Evolutionary conservation across 768 basidiomycete species (phyloP), one percentile per base, ranked within the genome.

Genomic region (Hericium coralloides): DNA sequence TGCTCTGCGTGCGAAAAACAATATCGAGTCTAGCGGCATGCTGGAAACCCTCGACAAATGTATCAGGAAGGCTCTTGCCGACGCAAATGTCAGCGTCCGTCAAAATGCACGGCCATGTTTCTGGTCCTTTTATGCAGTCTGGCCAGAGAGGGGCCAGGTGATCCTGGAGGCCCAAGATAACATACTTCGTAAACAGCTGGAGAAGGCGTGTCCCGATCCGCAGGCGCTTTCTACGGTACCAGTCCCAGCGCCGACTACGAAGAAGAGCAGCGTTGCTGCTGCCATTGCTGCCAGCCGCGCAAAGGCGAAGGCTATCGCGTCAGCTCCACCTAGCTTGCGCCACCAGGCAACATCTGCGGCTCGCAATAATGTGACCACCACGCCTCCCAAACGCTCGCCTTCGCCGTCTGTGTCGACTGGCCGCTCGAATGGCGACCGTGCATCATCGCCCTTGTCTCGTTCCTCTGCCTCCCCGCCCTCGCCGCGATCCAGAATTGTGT

Each of bases 281-380:
- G 83, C 90, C 22, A 89, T 95, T 64, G 93, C 93, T 41, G 92
- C 93, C 20, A 94, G 89, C 67, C 80, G 92, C 22, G 90, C 87
- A 15, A 95, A 91, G 67, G 89, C 90, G 15, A 92, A 85, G 65
- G 85, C 82, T 20, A 90, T 90, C 59, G 89, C 91, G 2, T 84
- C 78, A 36, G 87, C 89, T 9, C 91, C 91, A 18, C 91, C 91
- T 3, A 80, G 80, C 52, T 75, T 90, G 51, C 79, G 86, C 53
- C 91, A 92, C 68, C 89, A 91, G 67, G 88, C 89, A 5, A 92
- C 88, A 9, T 88, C 89, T 51, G 74, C 79, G 15, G 76, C 88
- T 37, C 81, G 87, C 63, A 20, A 12, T 4, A n/a, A 7, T 18
- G 43, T 45, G 3, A 75, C 79, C 8, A 72, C 77, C 48, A 72